These are phyloP conservation scores for Nepenthes alata DNA, from an alignment of 179 eudicot genomes.

Conservation along the genomic window DNA sequence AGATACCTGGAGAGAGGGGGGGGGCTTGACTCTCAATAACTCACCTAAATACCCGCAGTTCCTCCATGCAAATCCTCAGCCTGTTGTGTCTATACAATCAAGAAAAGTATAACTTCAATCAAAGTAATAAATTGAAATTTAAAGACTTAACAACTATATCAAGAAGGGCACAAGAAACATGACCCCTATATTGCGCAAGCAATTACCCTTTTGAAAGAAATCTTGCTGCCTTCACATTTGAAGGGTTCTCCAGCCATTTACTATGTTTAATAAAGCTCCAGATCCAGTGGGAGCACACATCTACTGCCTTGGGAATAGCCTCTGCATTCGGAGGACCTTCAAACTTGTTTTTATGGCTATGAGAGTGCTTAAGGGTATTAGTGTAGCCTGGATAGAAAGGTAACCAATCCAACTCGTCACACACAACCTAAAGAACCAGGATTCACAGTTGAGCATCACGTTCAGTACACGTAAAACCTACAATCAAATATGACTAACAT, in stretches of 20 bases:
- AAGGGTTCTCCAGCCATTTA: constrained; percentile 79
- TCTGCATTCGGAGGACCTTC: constrained; percentile 60
- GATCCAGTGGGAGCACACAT: constrained; percentile 82
- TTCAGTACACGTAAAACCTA: constrained; percentile 4
- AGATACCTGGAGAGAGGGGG: neutral
- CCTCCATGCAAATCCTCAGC: constrained; percentile 51
- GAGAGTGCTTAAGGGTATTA: constrained; percentile 32
- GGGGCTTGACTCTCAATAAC: constrained; percentile 11
- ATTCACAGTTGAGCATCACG: constrained; percentile 3
- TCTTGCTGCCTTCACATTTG: constrained; percentile 78
- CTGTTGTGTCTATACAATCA: constrained; percentile 44
- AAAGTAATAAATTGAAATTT: neutral
- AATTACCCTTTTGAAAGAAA: constrained; percentile 78
- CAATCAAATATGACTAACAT: constrained; percentile 4
- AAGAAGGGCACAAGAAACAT: constrained; percentile 6
- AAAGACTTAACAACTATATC: neutral
- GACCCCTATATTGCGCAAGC: neutral
- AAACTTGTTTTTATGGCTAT: constrained; percentile 41
- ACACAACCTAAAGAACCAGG: constrained; percentile 53
- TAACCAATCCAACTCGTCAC: constrained; percentile 99
- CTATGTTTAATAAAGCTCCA: constrained; percentile 81
- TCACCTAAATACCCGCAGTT: constrained; percentile 56
- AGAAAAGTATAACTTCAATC: neutral
- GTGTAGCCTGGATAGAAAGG: constrained; percentile 76
- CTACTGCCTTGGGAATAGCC: constrained; percentile 57